Evolutionary conservation across 805 yeast species (phyloP).

Genomic region (Metschnikowia drakensbergensis): DNA sequence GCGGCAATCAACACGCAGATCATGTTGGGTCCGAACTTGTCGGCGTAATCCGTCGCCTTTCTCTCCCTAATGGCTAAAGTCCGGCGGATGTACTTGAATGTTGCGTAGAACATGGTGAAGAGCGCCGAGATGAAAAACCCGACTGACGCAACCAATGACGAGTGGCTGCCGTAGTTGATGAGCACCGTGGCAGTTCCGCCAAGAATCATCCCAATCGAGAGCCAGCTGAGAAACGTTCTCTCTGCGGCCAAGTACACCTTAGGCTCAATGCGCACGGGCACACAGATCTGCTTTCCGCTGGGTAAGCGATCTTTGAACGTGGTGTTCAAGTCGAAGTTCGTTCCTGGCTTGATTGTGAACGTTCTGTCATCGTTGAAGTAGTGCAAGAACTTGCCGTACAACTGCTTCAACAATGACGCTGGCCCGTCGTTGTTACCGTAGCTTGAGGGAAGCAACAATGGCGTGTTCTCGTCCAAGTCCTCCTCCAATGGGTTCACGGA

Average conservation of each 20-base stretch:
- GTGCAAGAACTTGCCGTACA: slow-evolving; percentile 37
- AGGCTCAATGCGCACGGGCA: slow-evolving; percentile 96
- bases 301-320: slow-evolving; percentile 64
- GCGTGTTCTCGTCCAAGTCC: slow-evolving; percentile 47
- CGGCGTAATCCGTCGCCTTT: slow-evolving; percentile 81
- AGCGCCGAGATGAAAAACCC: slow-evolving; percentile 84
- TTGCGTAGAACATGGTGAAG: slow-evolving; percentile 67
- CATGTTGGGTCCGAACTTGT: slow-evolving; percentile 79
- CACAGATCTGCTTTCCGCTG: slow-evolving; percentile 81
- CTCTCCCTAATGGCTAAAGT: slow-evolving; percentile 78
- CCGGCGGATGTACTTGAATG: slow-evolving; percentile 74
- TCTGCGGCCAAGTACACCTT: slow-evolving; percentile 99
- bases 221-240: slow-evolving; percentile 91
- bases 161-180: slow-evolving; percentile 73
- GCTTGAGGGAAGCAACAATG: slow-evolving; percentile 39
- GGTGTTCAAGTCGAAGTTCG: slow-evolving; percentile 41
- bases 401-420: slow-evolving; percentile 31
- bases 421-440: slow-evolving; percentile 25
- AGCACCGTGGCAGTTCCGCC: slow-evolving; percentile 88
- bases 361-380: slow-evolving; percentile 44
- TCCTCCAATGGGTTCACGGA: slow-evolving; percentile 45
- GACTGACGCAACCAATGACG: slow-evolving; percentile 71
- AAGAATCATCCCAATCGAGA: slow-evolving; percentile 81
- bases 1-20: slow-evolving; percentile 72
- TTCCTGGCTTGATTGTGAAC: slow-evolving; percentile 42